These are phyloP conservation scores for Panicum miliaceum DNA, from an alignment of 176 grass and related monocot species.

Conservation along the genomic window DNA sequence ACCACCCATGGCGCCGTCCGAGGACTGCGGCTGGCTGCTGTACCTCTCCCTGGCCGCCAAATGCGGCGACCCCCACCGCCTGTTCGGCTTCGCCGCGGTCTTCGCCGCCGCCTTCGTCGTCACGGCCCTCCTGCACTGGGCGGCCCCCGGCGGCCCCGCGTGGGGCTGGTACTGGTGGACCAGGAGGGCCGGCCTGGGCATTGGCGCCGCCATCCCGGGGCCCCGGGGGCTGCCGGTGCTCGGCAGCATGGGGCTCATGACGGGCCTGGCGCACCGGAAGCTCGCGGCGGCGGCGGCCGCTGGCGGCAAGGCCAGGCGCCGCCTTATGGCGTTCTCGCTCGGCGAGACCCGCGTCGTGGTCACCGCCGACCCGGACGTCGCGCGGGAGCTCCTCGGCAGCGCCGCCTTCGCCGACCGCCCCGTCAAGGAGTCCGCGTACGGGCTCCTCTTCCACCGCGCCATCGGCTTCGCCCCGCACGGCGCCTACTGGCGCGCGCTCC, in stretches of 20 bases:
- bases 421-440: conserved; percentile 76
- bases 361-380: conserved; percentile 71
- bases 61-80: conserved; percentile 54
- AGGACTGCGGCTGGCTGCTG: conserved; percentile 58
- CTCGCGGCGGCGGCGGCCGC: conserved; percentile 46
- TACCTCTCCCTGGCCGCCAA: conserved; percentile 67
- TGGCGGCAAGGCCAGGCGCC: background rate
- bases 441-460: conserved; percentile 79
- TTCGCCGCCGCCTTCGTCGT: conserved; percentile 23
- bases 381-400: conserved; percentile 65
- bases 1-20: conserved; percentile 46
- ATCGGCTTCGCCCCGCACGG: conserved; percentile 88
- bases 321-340: conserved; percentile 76
- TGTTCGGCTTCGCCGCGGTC: conserved; percentile 23
- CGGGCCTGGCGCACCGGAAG: conserved; percentile 78
- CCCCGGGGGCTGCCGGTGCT: conserved; percentile 62
- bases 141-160: conserved; percentile 62
- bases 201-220: conserved; percentile 48
- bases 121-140: conserved; percentile 67
- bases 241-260: conserved; percentile 75
- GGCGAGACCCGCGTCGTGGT: conserved; percentile 67
- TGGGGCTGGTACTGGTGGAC: conserved; percentile 79
- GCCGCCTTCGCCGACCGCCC: conserved; percentile 74
- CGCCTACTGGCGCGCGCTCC: conserved; percentile 77
- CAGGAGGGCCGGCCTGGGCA: background rate